Percentiles rank a stretch among this genome's conserved stretches.
These are phyloP conservation scores for Allantophomopsis cytisporea DNA, from an alignment of 2,329 filamentous ascomycete species.

Conservation along the genomic window DNA sequence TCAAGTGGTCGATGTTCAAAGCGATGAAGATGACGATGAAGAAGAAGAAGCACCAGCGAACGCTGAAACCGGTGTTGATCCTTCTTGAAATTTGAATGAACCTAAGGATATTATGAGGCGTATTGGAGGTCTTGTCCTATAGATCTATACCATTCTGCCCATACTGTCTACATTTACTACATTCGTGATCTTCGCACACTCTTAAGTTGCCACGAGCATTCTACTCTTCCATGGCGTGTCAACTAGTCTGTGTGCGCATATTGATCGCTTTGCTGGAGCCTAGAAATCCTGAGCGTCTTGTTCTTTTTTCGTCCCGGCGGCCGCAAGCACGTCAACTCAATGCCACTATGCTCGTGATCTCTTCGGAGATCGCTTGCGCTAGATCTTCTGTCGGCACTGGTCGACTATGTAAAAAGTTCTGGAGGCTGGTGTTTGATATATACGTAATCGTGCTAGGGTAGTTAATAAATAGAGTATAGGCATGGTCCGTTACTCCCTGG, in stretches of 20 bases:
- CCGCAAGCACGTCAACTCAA: conserved; percentile 17
- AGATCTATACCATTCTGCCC: no score
- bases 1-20: conserved; percentile 69
- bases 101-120: neutral
- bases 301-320: conserved; percentile 17
- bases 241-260: conserved; percentile 98
- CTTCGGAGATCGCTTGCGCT: conserved; percentile 10
- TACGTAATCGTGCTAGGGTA: no score
- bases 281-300: conserved; percentile 19
- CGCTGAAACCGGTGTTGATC: neutral
- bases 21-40: conserved; percentile 35
- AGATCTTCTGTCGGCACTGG: conserved; percentile 3
- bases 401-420: no score
- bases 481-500: no score
- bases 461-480: no score
- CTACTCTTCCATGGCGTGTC: conserved; percentile 67
- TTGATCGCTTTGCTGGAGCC: conserved; percentile 19
- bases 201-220: conserved; percentile 83
- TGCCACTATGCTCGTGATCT: conserved; percentile 12
- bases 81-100: neutral
- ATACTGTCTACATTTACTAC: no score
- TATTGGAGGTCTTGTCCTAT: no score
- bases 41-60: conserved; percentile 18
- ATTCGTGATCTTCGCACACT: conserved; percentile 50
- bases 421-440: no score